phyloP scores from a whole-genome alignment of 495 filamentous ascomycete genomes.

The Aspergillus leporis region DNA sequence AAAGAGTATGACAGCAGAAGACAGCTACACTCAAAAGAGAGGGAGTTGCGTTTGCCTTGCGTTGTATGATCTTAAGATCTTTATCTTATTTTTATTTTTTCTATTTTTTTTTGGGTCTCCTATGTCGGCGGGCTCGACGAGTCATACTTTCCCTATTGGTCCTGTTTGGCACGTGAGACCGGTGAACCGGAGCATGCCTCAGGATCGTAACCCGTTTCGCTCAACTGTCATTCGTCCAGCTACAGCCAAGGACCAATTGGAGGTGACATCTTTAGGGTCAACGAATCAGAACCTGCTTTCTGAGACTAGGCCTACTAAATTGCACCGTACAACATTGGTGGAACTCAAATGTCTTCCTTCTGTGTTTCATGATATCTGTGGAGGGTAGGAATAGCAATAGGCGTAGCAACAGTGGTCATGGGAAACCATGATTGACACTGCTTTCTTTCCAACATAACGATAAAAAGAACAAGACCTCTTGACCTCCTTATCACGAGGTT shows the following conservation, averaged over 20 bases:
- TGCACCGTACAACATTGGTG: neutral
- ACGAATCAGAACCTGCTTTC: too few species aligned
- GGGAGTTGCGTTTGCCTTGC: neutral
- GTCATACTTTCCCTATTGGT: neutral
- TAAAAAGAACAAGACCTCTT: neutral
- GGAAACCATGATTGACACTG: neutral
- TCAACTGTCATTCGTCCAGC: conserved; percentile 8
- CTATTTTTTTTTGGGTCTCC: neutral
- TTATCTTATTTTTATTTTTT: conserved; percentile 7
- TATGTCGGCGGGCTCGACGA: neutral
- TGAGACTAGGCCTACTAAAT: neutral
- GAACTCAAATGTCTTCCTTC: neutral
- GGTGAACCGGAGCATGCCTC: conserved; percentile 12
- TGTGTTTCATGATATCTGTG: neutral
- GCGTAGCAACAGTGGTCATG: neutral
- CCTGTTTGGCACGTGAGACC: conserved; percentile 20
- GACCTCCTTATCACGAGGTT: neutral
- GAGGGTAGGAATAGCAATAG: neutral
- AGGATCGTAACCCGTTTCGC: conserved; percentile 1
- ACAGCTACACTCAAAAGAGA: neutral
- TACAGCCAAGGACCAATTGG: neutral
- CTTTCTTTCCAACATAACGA: neutral
- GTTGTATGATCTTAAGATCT: conserved; percentile 20
- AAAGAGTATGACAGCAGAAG: conserved; percentile 7
- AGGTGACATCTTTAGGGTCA: neutral